Base-by-base conservation (phyloP, 139 green algal genomes). In the Coccomyxa sp. region DNA sequence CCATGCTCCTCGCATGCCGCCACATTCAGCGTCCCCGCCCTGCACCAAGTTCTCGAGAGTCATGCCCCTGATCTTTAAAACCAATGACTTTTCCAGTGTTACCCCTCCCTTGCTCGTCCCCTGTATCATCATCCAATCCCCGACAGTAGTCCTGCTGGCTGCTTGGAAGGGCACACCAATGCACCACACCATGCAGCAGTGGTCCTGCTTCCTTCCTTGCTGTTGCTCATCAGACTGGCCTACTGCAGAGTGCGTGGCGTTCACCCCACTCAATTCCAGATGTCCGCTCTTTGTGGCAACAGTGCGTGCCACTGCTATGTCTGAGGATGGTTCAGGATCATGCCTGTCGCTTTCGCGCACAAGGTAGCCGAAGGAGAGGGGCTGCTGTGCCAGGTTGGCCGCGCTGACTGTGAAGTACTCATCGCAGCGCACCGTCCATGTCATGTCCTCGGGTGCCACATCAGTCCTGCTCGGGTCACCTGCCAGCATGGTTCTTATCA, bases 381-480 rank as follows among this genome's bases (percentile, higher is more conserved):
- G n/a, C 13, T 38, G 57, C n/a, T 67, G 67, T 12, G 83, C 77
- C 67, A 91, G 81, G 66, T 79, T 45, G 7, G 78, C 81, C 11
- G 78, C 85, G 15, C 58, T 89, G 15, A 93, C 75, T 1, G 81
- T 60, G 31, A 71, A 88, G 23, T 89, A 83, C 32, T 86, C 66
- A 58, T 91, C 89, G 58, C 77, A 81, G 13, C 57, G 27, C 1
- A 93, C 57, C 0, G 87, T 92, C 90, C 90, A 93, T 0, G 79
- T 86, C 83, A 93, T 83, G 38, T 85, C 83, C 0, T 32, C 38
- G 0, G 86, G 38, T 0, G 17, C 11, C 21, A 89, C 67, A 45
- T 75, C 81, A 31, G 31, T 67, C 23, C 27, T 59, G 1, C 9
- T 9, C 3, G 78, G 80, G 77, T 89, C 80, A 31, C 86, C 86